Conservation (phyloP, 129 eudicot genomes). For the Centrapalus pauciflorus region DNA sequence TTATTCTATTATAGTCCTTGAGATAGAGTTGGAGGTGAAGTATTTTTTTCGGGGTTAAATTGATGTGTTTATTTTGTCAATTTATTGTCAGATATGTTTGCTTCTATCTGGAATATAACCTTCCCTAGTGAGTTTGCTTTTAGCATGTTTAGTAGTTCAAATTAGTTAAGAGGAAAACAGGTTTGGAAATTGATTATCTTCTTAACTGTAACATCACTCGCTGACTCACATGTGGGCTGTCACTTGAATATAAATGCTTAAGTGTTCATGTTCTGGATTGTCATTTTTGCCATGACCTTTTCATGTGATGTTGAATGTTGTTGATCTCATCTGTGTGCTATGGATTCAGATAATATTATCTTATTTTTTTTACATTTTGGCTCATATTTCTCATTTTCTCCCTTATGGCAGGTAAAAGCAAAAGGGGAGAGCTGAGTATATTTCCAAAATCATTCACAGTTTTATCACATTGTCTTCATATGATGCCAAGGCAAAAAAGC, state of each 20-base stretch:
- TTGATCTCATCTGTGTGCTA: background rate
- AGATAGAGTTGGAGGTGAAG: background rate
- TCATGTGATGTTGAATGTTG: background rate
- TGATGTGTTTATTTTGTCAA: background rate
- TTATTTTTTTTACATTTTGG: background rate
- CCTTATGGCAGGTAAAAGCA: conserved; percentile 62
- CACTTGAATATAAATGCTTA: background rate
- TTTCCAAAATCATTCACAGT: conserved; percentile 70
- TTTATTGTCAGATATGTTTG: background rate
- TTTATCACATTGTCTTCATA: conserved; percentile 85
- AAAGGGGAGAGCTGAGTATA: conserved; percentile 86
- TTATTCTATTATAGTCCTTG: background rate
- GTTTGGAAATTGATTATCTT: background rate
- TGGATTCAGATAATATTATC: background rate
- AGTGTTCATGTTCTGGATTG: background rate
- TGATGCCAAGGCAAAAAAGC: conserved; percentile 83
- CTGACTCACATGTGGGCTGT: background rate
- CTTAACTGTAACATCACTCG: too few relatives aligned
- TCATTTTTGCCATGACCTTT: background rate
- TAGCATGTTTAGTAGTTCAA: background rate
- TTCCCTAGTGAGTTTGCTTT: background rate
- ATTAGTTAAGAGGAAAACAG: background rate
- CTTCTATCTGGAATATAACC: background rate
- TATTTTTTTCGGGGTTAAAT: background rate
- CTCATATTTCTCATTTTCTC: background rate